A percentile compares a stretch with the other conserved stretches of the same genome.
Evolutionary conservation across 257 asterid species (phyloP).

Genomic region (Rauvolfia tetraphylla): DNA sequence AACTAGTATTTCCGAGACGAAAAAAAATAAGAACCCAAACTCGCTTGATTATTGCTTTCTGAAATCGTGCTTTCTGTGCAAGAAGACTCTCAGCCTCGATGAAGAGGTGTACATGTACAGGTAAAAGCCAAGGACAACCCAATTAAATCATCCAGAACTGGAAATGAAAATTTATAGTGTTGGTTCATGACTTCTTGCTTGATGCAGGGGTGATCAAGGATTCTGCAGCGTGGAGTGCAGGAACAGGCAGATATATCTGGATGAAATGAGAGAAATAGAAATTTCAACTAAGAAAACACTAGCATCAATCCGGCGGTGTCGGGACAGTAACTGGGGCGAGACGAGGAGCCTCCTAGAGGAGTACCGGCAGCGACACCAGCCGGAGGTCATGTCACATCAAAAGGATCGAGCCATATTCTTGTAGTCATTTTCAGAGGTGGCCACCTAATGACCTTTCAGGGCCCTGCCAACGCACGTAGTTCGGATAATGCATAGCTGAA

Average conservation of each 20-base stretch:
- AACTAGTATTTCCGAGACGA: slow-evolving; percentile 10
- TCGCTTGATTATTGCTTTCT: slow-evolving; percentile 22
- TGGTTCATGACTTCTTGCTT: neutral
- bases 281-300: slow-evolving; percentile 30
- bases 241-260: slow-evolving; percentile 51
- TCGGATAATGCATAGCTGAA: neutral
- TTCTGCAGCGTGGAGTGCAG: slow-evolving; percentile 70
- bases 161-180: neutral
- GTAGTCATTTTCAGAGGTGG: neutral
- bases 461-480: neutral
- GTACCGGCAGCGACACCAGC: slow-evolving; percentile 20
- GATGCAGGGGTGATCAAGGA: slow-evolving; percentile 66
- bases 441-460: neutral
- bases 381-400: slow-evolving; percentile 21
- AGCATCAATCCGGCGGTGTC: slow-evolving; percentile 30
- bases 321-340: slow-evolving; percentile 25
- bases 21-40: neutral
- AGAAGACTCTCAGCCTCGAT: slow-evolving; percentile 22
- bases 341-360: slow-evolving; percentile 25
- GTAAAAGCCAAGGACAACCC: neutral
- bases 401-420: slow-evolving; percentile 35
- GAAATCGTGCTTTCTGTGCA: slow-evolving; percentile 28
- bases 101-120: slow-evolving; percentile 38
- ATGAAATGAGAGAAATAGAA: slow-evolving; percentile 55
- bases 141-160: neutral